phyloP scores from a whole-genome alignment of 495 filamentous ascomycete species.

The Podospora didyma region DNA sequence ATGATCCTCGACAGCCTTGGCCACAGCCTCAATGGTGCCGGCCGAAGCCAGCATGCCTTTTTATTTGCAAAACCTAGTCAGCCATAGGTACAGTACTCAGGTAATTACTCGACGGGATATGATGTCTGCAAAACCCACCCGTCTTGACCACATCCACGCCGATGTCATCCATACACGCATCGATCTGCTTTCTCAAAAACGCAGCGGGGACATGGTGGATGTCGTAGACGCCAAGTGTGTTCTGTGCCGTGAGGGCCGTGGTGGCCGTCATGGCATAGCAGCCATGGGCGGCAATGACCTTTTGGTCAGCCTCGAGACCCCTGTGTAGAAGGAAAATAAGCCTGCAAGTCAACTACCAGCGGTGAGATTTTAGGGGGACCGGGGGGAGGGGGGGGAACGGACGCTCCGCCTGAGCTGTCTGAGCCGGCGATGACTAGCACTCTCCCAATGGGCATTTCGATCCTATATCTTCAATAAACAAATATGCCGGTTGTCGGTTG shows the following conservation, averaged over 20 bases:
- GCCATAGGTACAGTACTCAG: not conserved
- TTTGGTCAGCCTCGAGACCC: slow-evolving; percentile 96
- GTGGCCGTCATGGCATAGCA: slow-evolving; percentile 97
- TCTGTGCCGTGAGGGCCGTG: slow-evolving; percentile 91
- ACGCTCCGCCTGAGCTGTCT: slow-evolving; percentile 91
- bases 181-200: slow-evolving; percentile 81
- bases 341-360: slow-evolving; percentile 4
- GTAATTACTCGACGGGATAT: not conserved
- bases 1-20: slow-evolving; percentile 59
- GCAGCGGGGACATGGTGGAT: slow-evolving; percentile 75
- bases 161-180: slow-evolving; percentile 77
- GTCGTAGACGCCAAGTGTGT: slow-evolving; percentile 76
- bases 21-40: slow-evolving; percentile 70
- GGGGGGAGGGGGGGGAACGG: slow-evolving; percentile 29
- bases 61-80: not conserved
- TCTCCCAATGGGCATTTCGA: slow-evolving; percentile 35
- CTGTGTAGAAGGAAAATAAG: slow-evolving; percentile 38
- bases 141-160: slow-evolving; percentile 88
- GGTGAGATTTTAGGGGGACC: not conserved
- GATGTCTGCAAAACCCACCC: slow-evolving; percentile 42
- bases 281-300: slow-evolving; percentile 84
- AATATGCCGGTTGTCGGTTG: too few species aligned
- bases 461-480: too few species aligned
- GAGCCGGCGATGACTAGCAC: slow-evolving; percentile 84
- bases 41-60: slow-evolving; percentile 87